These are phyloP conservation scores for Yamagishiella unicocca DNA, from an alignment of 139 green algal species.

Conservation along the genomic window DNA sequence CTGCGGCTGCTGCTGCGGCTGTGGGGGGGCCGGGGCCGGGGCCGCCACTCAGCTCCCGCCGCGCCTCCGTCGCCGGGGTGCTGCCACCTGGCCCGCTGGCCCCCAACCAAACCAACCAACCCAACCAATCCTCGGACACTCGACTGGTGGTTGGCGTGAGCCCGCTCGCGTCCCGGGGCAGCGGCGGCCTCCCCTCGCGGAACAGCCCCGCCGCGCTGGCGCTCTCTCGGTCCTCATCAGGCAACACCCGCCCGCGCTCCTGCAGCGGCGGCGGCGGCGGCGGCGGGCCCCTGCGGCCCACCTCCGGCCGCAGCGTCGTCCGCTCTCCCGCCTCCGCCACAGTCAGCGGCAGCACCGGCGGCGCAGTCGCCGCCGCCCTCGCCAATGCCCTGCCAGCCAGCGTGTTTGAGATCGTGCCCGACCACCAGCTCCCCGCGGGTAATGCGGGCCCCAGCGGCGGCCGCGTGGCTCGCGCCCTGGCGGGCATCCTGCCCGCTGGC, in stretches of 20 bases:
- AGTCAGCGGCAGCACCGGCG: background rate
- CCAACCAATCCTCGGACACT: too few relatives aligned
- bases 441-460: background rate
- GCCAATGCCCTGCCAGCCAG: background rate
- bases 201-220: background rate
- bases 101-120: too few relatives aligned
- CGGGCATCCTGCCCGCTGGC: conserved; percentile 2
- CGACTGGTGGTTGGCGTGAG: too few relatives aligned
- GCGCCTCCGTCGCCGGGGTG: too few relatives aligned
- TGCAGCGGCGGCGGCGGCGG: background rate
- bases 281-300: background rate
- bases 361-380: background rate
- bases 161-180: too few relatives aligned
- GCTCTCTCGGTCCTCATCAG: background rate
- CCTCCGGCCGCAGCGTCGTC: background rate
- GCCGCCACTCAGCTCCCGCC: too few relatives aligned
- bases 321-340: background rate
- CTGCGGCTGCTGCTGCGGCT: too few relatives aligned
- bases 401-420: conserved; percentile 20
- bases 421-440: too few relatives aligned
- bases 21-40: too few relatives aligned
- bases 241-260: background rate
- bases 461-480: background rate
- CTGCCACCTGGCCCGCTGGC: too few relatives aligned
- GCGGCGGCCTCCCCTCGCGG: too few relatives aligned